Evolutionary conservation across 257 asterid species (phyloP), one percentile per base, ranked within the genome.

Genomic region (Parsonsia alboflavescens): DNA sequence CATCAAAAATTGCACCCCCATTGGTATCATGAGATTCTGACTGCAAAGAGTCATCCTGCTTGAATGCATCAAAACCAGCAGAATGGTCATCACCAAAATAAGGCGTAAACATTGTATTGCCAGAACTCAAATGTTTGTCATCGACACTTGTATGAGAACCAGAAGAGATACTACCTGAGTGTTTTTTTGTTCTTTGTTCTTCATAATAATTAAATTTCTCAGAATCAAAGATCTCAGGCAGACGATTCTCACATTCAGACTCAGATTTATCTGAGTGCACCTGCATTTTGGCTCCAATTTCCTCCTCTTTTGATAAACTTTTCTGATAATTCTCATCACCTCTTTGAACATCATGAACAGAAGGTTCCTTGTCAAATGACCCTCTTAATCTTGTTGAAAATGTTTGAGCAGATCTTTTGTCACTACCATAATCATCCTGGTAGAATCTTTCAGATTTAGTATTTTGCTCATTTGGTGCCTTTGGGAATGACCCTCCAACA

Each of bases 1-100:
- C 86, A 71, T 90, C 94, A 80, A 83, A 88, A 73, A 80, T 28
- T 81, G 73, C 84, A 85, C 86, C 82, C 80, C 75, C 86, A 70
- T 75, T 85, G 70, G 77, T 56, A 74, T 76, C 88, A 71, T 80
- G 82, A 76, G 84, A 75, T 81, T 85, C 75, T 67, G 77, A 73
- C 78, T 78, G 72, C 33, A 76, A 79, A 41, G 82, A 75, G 81
- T 76, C 88, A 46, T 64, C 82, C 72, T 75, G 68, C 76, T 78
- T 59, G 73, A 62, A 44, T 8, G 78, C 80, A 41, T 78, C 82
- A 64, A 50, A 68, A 73, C 73, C 75, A 79, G 44, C 70, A 64
- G 66, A 80, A 58, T 82, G 78, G 70, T 83, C 78, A 50, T 80
- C 81, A 66, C 71, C 80, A 48, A 79, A 73, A 78, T 76, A 83